Evolutionary conservation across 2,329 filamentous ascomycete species (phyloP).

Genomic region (Scleromitrula shiraiana): DNA sequence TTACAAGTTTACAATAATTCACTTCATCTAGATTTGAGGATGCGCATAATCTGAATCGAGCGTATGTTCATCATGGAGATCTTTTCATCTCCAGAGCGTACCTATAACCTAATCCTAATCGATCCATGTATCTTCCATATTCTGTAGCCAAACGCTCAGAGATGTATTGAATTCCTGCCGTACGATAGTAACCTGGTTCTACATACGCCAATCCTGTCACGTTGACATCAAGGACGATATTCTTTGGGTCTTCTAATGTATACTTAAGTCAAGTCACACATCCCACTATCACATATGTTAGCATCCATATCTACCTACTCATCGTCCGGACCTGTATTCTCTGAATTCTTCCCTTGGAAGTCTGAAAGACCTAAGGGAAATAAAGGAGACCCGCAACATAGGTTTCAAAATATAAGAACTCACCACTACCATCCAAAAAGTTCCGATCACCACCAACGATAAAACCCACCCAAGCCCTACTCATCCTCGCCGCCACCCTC

Average conservation of each 20-base stretch:
- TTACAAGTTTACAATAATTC: no score
- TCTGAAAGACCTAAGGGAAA: background rate
- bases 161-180: conserved; percentile 10
- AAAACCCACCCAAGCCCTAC: conserved; percentile 22
- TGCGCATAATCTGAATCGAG: no score
- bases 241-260: conserved; percentile 30
- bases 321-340: background rate
- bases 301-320: background rate
- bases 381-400: no score
- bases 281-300: background rate
- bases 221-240: conserved; percentile 43
- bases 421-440: conserved; percentile 15
- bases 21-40: no score
- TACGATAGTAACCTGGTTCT: conserved; percentile 39
- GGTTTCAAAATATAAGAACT: no score
- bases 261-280: conserved; percentile 37
- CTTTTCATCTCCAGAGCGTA: no score
- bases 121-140: background rate
- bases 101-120: no score
- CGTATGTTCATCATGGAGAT: no score
- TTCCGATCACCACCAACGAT: conserved; percentile 20
- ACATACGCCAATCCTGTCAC: conserved; percentile 31
- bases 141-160: background rate
- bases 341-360: background rate
- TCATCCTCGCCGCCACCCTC: conserved; percentile 17